A percentile compares a stretch with the other conserved stretches of the same genome.
phyloP scores from a whole-genome alignment of 129 eudicot species.

The Artemisia annua region DNA sequence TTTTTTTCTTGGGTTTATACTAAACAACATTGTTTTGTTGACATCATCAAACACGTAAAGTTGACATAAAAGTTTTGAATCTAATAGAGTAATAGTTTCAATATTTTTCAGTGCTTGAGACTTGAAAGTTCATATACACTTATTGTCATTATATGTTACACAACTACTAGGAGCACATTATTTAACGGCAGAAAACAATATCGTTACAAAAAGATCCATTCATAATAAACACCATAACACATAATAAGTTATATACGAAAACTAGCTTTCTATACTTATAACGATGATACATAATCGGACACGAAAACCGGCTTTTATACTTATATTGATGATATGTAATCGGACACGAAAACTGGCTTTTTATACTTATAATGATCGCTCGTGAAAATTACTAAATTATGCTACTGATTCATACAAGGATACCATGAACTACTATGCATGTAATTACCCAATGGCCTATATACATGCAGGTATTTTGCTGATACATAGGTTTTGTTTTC shows the following conservation, averaged over 20 bases:
- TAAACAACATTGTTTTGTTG: slow-evolving; percentile 10
- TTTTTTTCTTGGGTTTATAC: not conserved
- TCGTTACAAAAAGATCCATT: too few relatives aligned
- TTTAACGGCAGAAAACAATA: too few relatives aligned
- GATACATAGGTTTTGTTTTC: too few relatives aligned
- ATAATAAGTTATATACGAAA: too few relatives aligned
- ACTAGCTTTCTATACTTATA: too few relatives aligned
- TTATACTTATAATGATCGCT: not conserved
- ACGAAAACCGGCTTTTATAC: slow-evolving; percentile 12
- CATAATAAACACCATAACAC: too few relatives aligned
- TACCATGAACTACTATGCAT: slow-evolving; percentile 13
- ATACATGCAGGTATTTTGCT: not conserved
- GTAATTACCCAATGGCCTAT: not conserved
- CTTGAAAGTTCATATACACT: too few relatives aligned
- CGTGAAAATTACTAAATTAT: not conserved
- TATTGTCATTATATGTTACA: too few relatives aligned
- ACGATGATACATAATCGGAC: not conserved
- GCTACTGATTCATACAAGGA: slow-evolving; percentile 5
- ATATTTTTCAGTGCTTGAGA: too few relatives aligned
- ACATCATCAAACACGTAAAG: slow-evolving; percentile 15
- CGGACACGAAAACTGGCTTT: slow-evolving; percentile 8
- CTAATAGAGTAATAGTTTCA: too few relatives aligned
- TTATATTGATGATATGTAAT: not conserved
- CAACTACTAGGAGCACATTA: too few relatives aligned
- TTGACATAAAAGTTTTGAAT: too few relatives aligned